Evolutionary conservation across 1,284 basidiomycete genomes (phyloP).

Genomic region (Rhodotorula sp.): DNA sequence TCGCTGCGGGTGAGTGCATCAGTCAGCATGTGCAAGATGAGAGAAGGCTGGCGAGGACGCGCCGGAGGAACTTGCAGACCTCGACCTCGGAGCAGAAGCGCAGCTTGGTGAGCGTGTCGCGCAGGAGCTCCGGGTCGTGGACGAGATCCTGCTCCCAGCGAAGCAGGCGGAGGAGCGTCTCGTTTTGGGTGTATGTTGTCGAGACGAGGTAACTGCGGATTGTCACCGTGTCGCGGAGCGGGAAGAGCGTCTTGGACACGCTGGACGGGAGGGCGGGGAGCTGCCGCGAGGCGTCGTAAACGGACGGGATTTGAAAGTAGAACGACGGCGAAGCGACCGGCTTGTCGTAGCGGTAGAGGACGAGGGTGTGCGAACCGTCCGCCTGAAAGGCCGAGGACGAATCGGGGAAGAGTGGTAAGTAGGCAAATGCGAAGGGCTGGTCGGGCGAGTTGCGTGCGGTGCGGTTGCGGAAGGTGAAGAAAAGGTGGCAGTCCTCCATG

Average conservation of each 20-base stretch:
- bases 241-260: conserved; percentile 65
- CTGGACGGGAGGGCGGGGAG: conserved; percentile 62
- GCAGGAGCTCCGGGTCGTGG: conserved; percentile 66
- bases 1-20: conserved; percentile 47
- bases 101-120: conserved; percentile 77
- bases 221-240: conserved; percentile 74
- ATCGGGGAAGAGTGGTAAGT: conserved; percentile 81
- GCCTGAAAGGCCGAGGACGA: conserved; percentile 70
- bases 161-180: conserved; percentile 76
- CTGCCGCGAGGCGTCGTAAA: conserved; percentile 68
- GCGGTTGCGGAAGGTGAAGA: conserved; percentile 76
- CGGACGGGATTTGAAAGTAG: conserved; percentile 61
- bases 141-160: conserved; percentile 71
- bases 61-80: conserved; percentile 83
- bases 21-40: background rate
- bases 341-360: conserved; percentile 69
- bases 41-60: background rate
- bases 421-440: conserved; percentile 87
- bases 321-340: conserved; percentile 33
- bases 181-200: conserved; percentile 88
- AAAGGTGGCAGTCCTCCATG: conserved; percentile 81
- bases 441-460: conserved; percentile 57
- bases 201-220: conserved; percentile 84
- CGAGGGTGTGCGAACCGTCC: conserved; percentile 83
- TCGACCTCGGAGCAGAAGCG: conserved; percentile 48